Percentiles rank a stretch among this genome's conserved stretches.
phyloP scores from a whole-genome alignment of 2,329 filamentous ascomycete genomes.

The Xylaria sp. region DNA sequence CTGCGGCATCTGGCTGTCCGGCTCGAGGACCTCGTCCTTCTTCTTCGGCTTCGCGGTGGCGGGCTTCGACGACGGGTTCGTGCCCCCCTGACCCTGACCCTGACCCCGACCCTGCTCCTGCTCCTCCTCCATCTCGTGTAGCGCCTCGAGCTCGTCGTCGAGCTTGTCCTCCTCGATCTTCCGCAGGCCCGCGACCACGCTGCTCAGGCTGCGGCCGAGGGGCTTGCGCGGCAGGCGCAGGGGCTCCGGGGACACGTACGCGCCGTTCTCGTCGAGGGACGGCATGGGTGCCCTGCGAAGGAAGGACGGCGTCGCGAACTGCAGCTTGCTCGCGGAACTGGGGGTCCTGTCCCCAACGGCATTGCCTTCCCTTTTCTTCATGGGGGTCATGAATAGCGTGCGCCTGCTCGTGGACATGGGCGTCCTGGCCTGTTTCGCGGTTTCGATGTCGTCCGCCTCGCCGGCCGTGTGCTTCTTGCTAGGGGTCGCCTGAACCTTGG shows the following conservation, averaged over 20 bases:
- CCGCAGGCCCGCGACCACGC: constrained; percentile 70
- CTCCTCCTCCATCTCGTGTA: constrained; percentile 69
- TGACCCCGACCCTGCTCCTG: too few species aligned
- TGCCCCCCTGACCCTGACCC: too few species aligned
- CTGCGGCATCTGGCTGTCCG: constrained; percentile 48
- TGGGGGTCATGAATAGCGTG: constrained; percentile 67
- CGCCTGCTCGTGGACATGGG: constrained; percentile 62
- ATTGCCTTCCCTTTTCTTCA: constrained; percentile 51
- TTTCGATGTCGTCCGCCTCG: constrained; percentile 34
- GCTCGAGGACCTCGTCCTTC: constrained; percentile 43
- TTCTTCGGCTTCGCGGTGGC: too few species aligned
- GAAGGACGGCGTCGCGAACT: constrained; percentile 73
- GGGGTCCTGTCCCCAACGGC: constrained; percentile 47
- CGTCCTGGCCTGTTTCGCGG: constrained; percentile 47
- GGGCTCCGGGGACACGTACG: constrained; percentile 52
- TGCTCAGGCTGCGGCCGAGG: constrained; percentile 71
- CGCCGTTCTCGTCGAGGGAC: constrained; percentile 58
- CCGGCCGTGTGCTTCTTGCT: constrained; percentile 44
- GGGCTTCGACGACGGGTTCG: constrained; percentile 19
- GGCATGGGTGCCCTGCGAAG: constrained; percentile 58
- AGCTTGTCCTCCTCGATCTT: constrained; percentile 70
- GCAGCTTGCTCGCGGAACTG: constrained; percentile 55
- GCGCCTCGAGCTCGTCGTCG: constrained; percentile 74
- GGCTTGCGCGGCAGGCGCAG: constrained; percentile 60
- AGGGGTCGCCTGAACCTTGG: constrained; percentile 46